Percentiles rank a stretch among this genome's conserved stretches.
phyloP scores from a whole-genome alignment of 306 rosid species.

The Albizia julibrissin region DNA sequence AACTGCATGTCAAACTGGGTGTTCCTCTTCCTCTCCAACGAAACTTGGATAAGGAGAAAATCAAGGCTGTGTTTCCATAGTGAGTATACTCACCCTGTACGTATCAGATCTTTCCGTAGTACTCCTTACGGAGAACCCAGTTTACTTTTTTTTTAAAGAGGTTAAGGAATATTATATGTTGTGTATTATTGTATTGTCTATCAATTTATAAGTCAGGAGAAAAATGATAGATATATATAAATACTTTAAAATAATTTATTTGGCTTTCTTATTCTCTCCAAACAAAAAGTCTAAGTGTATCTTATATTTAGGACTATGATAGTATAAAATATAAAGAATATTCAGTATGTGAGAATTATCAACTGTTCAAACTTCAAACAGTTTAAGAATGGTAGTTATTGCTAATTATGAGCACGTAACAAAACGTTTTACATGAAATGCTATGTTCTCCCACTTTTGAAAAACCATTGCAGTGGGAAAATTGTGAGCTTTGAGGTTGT shows the following conservation, averaged over 20 bases:
- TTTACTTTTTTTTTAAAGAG: too few species aligned
- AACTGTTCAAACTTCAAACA: background rate
- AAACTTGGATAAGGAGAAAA: constrained; percentile 59
- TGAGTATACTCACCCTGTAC: constrained; percentile 39
- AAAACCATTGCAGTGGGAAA: constrained; percentile 55
- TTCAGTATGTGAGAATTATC: background rate
- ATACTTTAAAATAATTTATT: too few species aligned
- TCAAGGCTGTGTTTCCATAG: constrained; percentile 76
- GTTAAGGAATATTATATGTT: too few species aligned
- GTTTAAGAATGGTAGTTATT: background rate
- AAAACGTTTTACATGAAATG: background rate
- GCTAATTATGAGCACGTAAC: background rate
- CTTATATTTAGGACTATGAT: too few species aligned
- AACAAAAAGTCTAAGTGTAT: too few species aligned
- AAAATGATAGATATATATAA: too few species aligned
- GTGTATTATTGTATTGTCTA: too few species aligned
- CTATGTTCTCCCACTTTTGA: background rate
- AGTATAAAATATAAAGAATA: background rate
- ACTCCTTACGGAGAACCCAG: too few species aligned
- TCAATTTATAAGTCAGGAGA: too few species aligned
- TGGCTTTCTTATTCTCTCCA: too few species aligned
- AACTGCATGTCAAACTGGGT: constrained; percentile 69
- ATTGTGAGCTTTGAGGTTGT: constrained; percentile 61
- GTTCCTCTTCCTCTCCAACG: constrained; percentile 70
- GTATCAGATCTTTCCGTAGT: background rate